These are phyloP conservation scores for Aspergillus heteromorphus DNA, from an alignment of 495 filamentous ascomycete genomes.

Conservation along the genomic window DNA sequence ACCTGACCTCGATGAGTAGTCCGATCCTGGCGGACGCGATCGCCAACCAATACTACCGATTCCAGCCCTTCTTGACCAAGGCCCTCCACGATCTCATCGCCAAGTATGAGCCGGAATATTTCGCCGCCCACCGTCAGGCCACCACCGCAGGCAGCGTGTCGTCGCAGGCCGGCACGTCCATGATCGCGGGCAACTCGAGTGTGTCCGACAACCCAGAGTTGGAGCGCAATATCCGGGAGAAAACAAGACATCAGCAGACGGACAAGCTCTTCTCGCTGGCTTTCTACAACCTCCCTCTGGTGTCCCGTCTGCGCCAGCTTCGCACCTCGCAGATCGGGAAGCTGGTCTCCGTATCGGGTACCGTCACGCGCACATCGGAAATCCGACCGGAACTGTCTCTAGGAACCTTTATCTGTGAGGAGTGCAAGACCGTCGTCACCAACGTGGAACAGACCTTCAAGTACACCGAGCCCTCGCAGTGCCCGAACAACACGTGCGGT, in stretches of 20 bases:
- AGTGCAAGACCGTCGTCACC: slow-evolving; percentile 69
- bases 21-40: slow-evolving; percentile 78
- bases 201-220: slow-evolving; percentile 52
- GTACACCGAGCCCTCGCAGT: slow-evolving; percentile 94
- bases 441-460: slow-evolving; percentile 97
- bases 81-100: slow-evolving; percentile 89
- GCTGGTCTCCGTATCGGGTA: slow-evolving; percentile 90
- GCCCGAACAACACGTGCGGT: slow-evolving; percentile 83
- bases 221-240: slow-evolving; percentile 35
- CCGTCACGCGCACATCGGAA: slow-evolving; percentile 93
- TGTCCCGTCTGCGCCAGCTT: slow-evolving; percentile 82
- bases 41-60: slow-evolving; percentile 87
- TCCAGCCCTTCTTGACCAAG: slow-evolving; percentile 84
- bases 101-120: slow-evolving; percentile 92
- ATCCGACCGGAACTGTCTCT: slow-evolving; percentile 89
- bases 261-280: slow-evolving; percentile 93
- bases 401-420: slow-evolving; percentile 89
- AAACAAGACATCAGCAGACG: slow-evolving; percentile 89
- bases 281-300: slow-evolving; percentile 94
- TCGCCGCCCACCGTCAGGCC: slow-evolving; percentile 79
- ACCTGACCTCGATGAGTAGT: slow-evolving; percentile 65
- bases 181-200: slow-evolving; percentile 52
- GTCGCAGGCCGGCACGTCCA: slow-evolving; percentile 59
- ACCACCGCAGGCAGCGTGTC: slow-evolving; percentile 47
- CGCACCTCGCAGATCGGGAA: slow-evolving; percentile 89